Evolutionary conservation across 441 rosid species (phyloP).

Genomic region (Euphorbia corollata): DNA sequence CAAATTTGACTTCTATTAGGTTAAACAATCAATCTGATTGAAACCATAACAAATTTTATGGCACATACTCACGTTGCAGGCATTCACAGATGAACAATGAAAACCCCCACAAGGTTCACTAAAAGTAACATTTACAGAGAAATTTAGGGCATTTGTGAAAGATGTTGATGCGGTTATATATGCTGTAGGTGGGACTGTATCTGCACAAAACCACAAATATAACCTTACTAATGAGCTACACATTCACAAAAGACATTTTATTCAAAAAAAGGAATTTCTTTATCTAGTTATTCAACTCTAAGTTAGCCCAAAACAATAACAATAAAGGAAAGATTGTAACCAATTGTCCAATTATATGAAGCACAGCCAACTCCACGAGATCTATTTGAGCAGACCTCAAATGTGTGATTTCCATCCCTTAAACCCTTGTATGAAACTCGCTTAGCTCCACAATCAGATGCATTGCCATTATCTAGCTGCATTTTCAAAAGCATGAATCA

Average conservation of each 20-base stretch:
- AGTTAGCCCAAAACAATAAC: slow-evolving; percentile 14
- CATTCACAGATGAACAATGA: slow-evolving; percentile 60
- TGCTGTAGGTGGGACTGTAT: slow-evolving; percentile 77
- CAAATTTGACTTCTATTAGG: neutral
- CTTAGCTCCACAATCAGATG: slow-evolving; percentile 48
- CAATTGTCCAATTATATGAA: slow-evolving; percentile 68
- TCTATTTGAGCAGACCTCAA: slow-evolving; percentile 58
- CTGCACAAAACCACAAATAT: slow-evolving; percentile 39
- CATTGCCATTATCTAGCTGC: slow-evolving; percentile 64
- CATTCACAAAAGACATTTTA: neutral
- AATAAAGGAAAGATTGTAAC: slow-evolving; percentile 35
- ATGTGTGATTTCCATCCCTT: slow-evolving; percentile 67
- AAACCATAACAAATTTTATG: slow-evolving; percentile 4
- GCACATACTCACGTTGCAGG: slow-evolving; percentile 88
- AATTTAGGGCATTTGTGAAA: slow-evolving; percentile 66
- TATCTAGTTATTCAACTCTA: neutral
- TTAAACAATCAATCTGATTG: neutral
- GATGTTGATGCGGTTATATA: slow-evolving; percentile 48
- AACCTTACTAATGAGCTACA: neutral
- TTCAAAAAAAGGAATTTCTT: neutral
- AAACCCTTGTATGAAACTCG: slow-evolving; percentile 43
- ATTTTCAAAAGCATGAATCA: neutral
- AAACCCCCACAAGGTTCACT: slow-evolving; percentile 87
- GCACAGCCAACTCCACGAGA: slow-evolving; percentile 49
- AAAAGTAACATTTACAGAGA: slow-evolving; percentile 69